phyloP scores from a whole-genome alignment of 2,329 filamentous ascomycete species.

The Ophiostoma ulmi region DNA sequence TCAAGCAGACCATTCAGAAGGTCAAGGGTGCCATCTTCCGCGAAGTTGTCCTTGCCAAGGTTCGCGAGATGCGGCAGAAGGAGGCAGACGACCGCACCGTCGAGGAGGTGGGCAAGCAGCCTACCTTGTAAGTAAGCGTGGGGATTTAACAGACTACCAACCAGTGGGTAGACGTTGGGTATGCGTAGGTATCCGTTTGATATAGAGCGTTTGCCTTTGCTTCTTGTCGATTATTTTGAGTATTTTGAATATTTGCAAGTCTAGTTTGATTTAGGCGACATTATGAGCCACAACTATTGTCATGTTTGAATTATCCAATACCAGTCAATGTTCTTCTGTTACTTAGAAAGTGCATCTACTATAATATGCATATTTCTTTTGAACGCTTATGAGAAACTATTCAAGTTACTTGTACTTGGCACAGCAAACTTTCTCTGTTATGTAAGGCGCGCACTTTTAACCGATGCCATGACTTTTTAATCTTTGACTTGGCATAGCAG shows the following conservation, averaged over 20 bases:
- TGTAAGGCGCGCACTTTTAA: neutral
- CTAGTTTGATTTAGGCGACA: neutral
- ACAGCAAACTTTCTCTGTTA: neutral
- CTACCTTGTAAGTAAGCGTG: constrained; percentile 21
- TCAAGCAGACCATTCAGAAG: constrained; percentile 44
- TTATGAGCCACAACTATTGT: neutral
- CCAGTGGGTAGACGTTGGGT: neutral
- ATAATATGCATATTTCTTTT: no score
- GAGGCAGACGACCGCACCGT: constrained; percentile 65
- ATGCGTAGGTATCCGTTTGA: neutral
- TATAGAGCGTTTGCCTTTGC: neutral
- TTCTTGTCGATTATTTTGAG: neutral
- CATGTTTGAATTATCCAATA: neutral
- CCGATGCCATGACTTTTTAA: neutral
- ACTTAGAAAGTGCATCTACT: neutral
- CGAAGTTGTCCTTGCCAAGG: constrained; percentile 90
- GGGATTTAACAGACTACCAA: neutral
- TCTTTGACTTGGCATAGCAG: neutral
- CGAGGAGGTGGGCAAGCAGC: constrained; percentile 53
- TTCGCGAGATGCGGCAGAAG: constrained; percentile 83
- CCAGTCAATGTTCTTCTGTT: neutral
- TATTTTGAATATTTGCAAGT: neutral
- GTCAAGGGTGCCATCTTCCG: constrained; percentile 74
- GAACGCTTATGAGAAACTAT: no score
- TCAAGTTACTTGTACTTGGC: no score